Percentiles rank a stretch among this genome's conserved stretches.
These are phyloP conservation scores for Fulvia fulva DNA, from an alignment of 2,329 filamentous ascomycete genomes.

Conservation along the genomic window DNA sequence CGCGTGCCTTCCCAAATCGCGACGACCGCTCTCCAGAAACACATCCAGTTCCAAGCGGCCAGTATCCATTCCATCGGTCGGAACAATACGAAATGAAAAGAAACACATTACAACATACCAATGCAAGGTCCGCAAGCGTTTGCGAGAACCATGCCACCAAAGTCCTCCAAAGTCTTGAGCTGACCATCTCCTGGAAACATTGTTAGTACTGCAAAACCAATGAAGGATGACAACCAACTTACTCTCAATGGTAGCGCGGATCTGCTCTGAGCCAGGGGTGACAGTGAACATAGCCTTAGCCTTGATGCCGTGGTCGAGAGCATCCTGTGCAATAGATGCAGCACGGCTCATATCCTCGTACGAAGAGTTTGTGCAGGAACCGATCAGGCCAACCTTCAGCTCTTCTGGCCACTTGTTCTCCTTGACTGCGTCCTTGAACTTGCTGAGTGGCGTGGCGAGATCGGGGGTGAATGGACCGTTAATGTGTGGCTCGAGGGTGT, in stretches of 20 bases:
- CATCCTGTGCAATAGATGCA: conserved; percentile 86
- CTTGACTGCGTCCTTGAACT: conserved; percentile 92
- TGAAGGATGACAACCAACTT: conserved; percentile 43
- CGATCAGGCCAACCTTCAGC: conserved; percentile 93
- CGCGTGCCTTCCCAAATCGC: too few relatives aligned
- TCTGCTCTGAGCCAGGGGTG: conserved; percentile 95
- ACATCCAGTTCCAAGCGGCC: too few relatives aligned
- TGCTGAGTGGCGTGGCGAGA: conserved; percentile 94
- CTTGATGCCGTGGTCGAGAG: conserved; percentile 88
- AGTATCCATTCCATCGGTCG: too few relatives aligned
- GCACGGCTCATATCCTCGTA: conserved; percentile 91
- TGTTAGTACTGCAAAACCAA: not conserved
- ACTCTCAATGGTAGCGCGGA: conserved; percentile 84
- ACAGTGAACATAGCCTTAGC: conserved; percentile 90
- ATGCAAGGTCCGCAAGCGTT: conserved; percentile 92
- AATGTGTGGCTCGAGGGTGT: conserved; percentile 92
- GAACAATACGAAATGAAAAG: too few relatives aligned
- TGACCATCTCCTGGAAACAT: conserved; percentile 30
- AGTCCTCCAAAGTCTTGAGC: conserved; percentile 90
- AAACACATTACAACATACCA: conserved; percentile 42
- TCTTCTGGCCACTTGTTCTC: conserved; percentile 95
- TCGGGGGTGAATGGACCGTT: conserved; percentile 99
- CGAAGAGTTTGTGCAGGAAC: conserved; percentile 93
- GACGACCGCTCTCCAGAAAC: too few relatives aligned
- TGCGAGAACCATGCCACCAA: conserved; percentile 88